Conservation (phyloP, 2,329 filamentous ascomycete genomes). For the Ophiostoma novo-ulmi region DNA sequence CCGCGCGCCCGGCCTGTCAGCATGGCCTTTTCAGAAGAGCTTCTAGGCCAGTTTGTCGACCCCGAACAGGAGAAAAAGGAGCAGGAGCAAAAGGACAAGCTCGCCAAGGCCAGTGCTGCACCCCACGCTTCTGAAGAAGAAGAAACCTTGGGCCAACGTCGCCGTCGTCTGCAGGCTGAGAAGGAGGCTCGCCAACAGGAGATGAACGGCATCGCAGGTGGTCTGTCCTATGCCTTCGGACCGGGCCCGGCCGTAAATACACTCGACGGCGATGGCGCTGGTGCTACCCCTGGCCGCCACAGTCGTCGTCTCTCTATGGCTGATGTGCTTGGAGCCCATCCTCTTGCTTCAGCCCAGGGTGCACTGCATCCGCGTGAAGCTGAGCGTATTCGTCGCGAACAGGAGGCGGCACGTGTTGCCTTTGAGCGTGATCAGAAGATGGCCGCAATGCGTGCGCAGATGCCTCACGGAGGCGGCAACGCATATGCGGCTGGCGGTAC, state of each 20-base stretch:
- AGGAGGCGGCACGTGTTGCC: constrained; percentile 40
- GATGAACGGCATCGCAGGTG: constrained; percentile 33
- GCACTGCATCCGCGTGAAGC: constrained; percentile 38
- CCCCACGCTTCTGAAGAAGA: constrained; percentile 49
- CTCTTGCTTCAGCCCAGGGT: constrained; percentile 34
- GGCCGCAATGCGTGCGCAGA: constrained; percentile 45
- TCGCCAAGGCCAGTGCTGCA: not conserved
- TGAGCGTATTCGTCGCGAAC: constrained; percentile 40
- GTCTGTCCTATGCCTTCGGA: constrained; percentile 32
- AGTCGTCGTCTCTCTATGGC: constrained; percentile 52
- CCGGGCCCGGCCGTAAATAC: constrained; percentile 28
- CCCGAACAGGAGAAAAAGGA: constrained; percentile 38
- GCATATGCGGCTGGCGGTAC: not conserved
- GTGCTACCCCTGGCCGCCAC: constrained; percentile 31
- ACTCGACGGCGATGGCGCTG: constrained; percentile 26
- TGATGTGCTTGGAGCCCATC: constrained; percentile 49
- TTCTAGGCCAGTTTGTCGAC: constrained; percentile 60
- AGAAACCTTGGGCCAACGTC: constrained; percentile 74
- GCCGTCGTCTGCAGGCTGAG: constrained; percentile 66
- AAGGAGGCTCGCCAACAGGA: constrained; percentile 58
- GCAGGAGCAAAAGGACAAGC: constrained; percentile 30
- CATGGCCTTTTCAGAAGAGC: constrained; percentile 61
- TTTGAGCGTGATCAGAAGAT: constrained; percentile 46
- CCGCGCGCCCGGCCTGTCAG: constrained; percentile 56
- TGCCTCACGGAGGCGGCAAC: constrained; percentile 37